A percentile compares a stretch with the other conserved stretches of the same genome.
Evolutionary conservation across 495 filamentous ascomycete genomes (phyloP).

Genomic region (Parachaetomium inaequale): DNA sequence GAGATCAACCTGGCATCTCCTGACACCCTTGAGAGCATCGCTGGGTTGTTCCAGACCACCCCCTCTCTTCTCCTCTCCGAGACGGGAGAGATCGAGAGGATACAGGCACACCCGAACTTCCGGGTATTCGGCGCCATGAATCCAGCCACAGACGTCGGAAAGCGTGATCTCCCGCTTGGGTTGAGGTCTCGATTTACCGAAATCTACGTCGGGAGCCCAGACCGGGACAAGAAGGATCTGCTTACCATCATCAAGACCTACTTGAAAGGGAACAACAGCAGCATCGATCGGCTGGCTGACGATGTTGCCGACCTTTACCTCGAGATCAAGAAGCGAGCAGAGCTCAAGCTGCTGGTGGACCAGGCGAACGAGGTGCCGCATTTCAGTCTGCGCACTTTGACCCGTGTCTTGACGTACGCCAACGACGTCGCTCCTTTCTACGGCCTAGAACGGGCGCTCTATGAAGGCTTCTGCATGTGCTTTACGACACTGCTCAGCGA

Average conservation of each 20-base stretch:
- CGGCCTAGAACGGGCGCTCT: constrained; percentile 80
- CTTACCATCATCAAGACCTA: constrained; percentile 81
- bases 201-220: constrained; percentile 84
- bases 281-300: constrained; percentile 61
- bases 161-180: constrained; percentile 83
- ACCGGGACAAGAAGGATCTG: constrained; percentile 77
- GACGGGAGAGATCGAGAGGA: constrained; percentile 82
- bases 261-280: constrained; percentile 62
- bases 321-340: constrained; percentile 75
- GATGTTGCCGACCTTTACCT: constrained; percentile 84
- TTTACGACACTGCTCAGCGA: constrained; percentile 82
- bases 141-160: constrained; percentile 94
- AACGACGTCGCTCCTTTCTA: constrained; percentile 79
- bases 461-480: constrained; percentile 98
- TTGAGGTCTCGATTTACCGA: constrained; percentile 72
- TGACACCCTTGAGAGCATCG: constrained; percentile 90
- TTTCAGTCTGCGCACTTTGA: constrained; percentile 94
- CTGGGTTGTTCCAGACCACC: constrained; percentile 71
- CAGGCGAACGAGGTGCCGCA: constrained; percentile 90
- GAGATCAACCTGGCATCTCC: constrained; percentile 95
- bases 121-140: constrained; percentile 99
- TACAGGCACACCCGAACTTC: constrained; percentile 88
- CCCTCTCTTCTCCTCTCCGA: constrained; percentile 88
- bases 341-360: constrained; percentile 81
- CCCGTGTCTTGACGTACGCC: constrained; percentile 82